Conservation (phyloP, 768 basidiomycete genomes). For the Strobilomyces confusus region DNA sequence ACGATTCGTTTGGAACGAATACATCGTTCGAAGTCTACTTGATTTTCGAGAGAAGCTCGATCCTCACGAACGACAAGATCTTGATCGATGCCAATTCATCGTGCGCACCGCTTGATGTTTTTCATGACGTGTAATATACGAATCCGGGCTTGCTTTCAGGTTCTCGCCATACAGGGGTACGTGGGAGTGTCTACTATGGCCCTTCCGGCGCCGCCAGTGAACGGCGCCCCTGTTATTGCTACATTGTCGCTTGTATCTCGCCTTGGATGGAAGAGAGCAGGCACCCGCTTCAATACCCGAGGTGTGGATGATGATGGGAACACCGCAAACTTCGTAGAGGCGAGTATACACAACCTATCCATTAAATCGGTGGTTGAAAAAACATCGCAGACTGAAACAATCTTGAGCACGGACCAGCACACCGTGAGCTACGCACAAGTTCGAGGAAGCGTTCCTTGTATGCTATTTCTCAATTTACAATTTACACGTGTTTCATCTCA, state of each 20-base stretch:
- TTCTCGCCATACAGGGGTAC: conserved; percentile 92
- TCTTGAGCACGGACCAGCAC: conserved; percentile 82
- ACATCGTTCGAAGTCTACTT: conserved; percentile 79
- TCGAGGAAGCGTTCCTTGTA: conserved; percentile 92
- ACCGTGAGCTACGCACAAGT: conserved; percentile 92
- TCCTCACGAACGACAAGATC: conserved; percentile 57
- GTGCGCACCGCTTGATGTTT: conserved; percentile 45
- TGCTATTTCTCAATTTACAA: conserved; percentile 28
- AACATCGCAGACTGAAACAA: conserved; percentile 74
- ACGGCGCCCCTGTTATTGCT: conserved; percentile 66
- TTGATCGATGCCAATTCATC: conserved; percentile 83
- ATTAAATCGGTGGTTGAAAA: conserved; percentile 6
- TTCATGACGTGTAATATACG: conserved; percentile 4
- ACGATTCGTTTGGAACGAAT: conserved; percentile 94
- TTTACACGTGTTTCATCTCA: conserved; percentile 6
- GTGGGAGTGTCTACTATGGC: conserved; percentile 81
- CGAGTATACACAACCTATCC: conserved; percentile 28
- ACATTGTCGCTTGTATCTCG: conserved; percentile 82
- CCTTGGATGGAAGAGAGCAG: conserved; percentile 91
- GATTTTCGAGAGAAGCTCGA: conserved; percentile 84
- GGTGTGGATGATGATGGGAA: conserved; percentile 96
- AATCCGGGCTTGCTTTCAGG: conserved; percentile 37
- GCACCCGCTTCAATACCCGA: conserved; percentile 94
- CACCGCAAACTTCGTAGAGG: conserved; percentile 96
- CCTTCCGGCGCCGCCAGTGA: conserved; percentile 68